Conservation (phyloP, 176 grass and related monocot genomes). For the Lolium multiflorum region DNA sequence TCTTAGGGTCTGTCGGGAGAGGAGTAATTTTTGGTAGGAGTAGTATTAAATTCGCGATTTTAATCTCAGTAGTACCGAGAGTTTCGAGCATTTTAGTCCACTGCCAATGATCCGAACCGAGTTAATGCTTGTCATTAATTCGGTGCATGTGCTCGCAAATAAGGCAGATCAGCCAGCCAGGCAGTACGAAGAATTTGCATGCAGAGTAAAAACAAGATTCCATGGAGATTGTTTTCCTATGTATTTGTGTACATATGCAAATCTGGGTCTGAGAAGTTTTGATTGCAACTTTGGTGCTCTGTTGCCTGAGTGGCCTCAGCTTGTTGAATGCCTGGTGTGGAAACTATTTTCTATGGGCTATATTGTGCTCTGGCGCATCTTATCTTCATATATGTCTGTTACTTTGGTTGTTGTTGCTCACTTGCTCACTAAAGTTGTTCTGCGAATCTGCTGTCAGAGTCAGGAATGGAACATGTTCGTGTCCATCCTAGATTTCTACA, state of each 20-base stretch:
- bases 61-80: neutral
- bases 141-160: neutral
- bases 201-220: neutral
- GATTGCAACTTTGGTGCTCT: neutral
- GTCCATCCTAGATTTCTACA: constrained; percentile 98
- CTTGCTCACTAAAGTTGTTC: neutral
- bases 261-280: neutral
- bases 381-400: constrained; percentile 35
- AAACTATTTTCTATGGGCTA: neutral
- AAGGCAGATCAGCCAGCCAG: neutral
- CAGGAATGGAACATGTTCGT: constrained; percentile 87
- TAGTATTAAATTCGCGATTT: neutral
- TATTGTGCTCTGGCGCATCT: neutral
- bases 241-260: neutral
- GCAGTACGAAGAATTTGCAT: neutral
- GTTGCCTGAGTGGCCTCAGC: neutral
- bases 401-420: constrained; percentile 39
- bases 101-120: neutral
- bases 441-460: constrained; percentile 40
- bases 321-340: neutral
- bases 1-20: neutral
- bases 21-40: neutral
- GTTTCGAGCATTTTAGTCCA: neutral
- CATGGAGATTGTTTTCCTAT: neutral
- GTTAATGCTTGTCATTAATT: neutral